Evolutionary conservation across 208 protist genomes (phyloP).

Genomic region (Borovskyia barvae): DNA sequence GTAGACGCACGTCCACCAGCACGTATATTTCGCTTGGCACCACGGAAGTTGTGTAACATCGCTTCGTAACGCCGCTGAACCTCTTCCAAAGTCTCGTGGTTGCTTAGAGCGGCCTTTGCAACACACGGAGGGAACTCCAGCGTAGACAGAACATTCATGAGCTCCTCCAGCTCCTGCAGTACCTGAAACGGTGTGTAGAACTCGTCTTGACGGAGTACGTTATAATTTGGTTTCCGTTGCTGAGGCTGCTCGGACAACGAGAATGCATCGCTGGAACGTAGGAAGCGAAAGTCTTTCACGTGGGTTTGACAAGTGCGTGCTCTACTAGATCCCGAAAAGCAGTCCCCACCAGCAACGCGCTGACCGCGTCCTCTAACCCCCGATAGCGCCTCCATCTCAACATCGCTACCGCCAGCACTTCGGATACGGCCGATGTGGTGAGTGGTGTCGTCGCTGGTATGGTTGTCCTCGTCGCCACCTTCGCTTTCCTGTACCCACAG

Average conservation of each 20-base stretch:
- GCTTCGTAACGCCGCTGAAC: conserved; percentile 40
- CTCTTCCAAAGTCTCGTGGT: conserved; percentile 53
- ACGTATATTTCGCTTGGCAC: conserved; percentile 31
- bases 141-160: conserved; percentile 27
- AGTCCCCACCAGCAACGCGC: neutral
- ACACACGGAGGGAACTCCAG: conserved; percentile 19
- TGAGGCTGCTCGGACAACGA: conserved; percentile 1
- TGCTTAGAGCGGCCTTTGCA: conserved; percentile 33
- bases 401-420: neutral
- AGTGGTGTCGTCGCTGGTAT: neutral
- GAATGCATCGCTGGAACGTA: conserved; percentile 9
- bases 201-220: conserved; percentile 20
- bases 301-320: no score
- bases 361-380: neutral
- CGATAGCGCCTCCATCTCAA: neutral
- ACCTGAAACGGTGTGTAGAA: conserved; percentile 49
- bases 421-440: neutral
- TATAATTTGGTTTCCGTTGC: conserved; percentile 24
- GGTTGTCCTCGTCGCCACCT: neutral
- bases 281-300: conserved; percentile 6
- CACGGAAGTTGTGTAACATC: conserved; percentile 39
- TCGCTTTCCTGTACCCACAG: neutral
- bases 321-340: no score
- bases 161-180: conserved; percentile 36
- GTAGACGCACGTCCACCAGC: neutral